A percentile compares a stretch with the other conserved stretches of the same genome.
These are phyloP conservation scores for Lachnellula hyalina DNA, from an alignment of 2,329 filamentous ascomycete species.

Conservation along the genomic window DNA sequence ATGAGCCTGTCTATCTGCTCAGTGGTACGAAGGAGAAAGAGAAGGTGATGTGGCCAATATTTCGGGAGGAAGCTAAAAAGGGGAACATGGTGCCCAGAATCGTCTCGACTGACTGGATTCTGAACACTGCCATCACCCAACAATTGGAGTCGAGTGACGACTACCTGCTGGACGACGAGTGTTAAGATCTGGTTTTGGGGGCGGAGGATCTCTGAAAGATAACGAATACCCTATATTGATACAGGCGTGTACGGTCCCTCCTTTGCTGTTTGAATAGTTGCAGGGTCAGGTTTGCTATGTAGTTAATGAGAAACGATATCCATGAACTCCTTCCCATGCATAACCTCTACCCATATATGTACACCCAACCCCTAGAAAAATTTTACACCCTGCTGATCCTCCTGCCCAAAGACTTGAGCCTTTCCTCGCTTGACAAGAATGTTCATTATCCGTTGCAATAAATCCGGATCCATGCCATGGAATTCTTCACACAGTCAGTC, in stretches of 20 bases:
- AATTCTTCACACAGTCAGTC: slow-evolving; percentile 53
- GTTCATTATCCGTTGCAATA: slow-evolving; percentile 73
- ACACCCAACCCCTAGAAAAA: slow-evolving; percentile 61
- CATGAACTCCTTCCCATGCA: slow-evolving; percentile 7
- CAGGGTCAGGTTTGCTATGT: background rate
- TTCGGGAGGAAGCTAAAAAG: slow-evolving; percentile 70
- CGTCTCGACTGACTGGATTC: slow-evolving; percentile 81
- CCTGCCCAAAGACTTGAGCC: slow-evolving; percentile 87
- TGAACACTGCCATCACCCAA: slow-evolving; percentile 87
- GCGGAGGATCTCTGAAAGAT: background rate
- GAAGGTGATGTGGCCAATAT: slow-evolving; percentile 70
- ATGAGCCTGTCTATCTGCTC: slow-evolving; percentile 77
- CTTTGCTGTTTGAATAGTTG: background rate
- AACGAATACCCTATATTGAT: slow-evolving; percentile 9
- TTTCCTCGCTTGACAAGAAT: slow-evolving; percentile 84
- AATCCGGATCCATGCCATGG: slow-evolving; percentile 77
- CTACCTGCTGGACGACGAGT: slow-evolving; percentile 41
- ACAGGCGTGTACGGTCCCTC: background rate
- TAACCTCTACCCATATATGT: background rate
- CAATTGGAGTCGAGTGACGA: slow-evolving; percentile 62
- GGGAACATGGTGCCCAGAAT: slow-evolving; percentile 77
- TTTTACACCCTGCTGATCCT: slow-evolving; percentile 88
- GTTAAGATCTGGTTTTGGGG: slow-evolving; percentile 1
- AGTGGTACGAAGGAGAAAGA: slow-evolving; percentile 64
- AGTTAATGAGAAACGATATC: background rate